phyloP scores from a whole-genome alignment of 768 basidiomycete species.

The Pisolithus albus region DNA sequence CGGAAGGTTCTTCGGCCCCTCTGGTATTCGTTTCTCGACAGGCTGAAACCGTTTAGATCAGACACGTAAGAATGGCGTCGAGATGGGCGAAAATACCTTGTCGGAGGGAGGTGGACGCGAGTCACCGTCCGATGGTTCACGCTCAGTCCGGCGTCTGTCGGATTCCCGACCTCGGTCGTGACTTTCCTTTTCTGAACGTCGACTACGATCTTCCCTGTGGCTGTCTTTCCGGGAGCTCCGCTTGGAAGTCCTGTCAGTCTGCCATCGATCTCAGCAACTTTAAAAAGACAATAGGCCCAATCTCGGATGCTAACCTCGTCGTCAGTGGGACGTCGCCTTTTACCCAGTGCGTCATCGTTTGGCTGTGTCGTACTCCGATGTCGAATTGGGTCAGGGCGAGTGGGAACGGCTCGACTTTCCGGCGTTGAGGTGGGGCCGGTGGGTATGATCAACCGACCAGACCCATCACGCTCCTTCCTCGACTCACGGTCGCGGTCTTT shows the following conservation, averaged over 20 bases:
- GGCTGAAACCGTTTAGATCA: conserved; percentile 26
- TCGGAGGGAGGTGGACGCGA: conserved; percentile 43
- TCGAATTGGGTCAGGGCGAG: conserved; percentile 53
- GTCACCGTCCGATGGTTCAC: conserved; percentile 49
- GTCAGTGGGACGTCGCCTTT: conserved; percentile 60
- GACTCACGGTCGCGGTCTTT: conserved; percentile 59
- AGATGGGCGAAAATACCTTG: conserved; percentile 42
- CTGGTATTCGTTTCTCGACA: conserved; percentile 50
- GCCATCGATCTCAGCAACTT: conserved; percentile 11
- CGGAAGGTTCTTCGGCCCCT: conserved; percentile 49
- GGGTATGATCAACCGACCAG: conserved; percentile 29
- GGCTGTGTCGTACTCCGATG: conserved; percentile 41
- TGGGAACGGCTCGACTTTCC: conserved; percentile 53
- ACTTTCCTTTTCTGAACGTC: conserved; percentile 64
- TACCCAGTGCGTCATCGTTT: conserved; percentile 63
- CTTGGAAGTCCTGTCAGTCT: conserved; percentile 74
- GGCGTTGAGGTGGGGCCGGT: conserved; percentile 22
- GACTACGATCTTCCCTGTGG: conserved; percentile 67
- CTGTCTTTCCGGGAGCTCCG: conserved; percentile 74
- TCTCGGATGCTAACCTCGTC: conserved; percentile 55
- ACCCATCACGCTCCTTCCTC: conserved; percentile 54
- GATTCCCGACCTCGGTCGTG: conserved; percentile 64
- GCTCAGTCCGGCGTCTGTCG: conserved; percentile 59
- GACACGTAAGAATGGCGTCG: not conserved
- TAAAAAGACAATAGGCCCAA: conserved; percentile 1